A percentile compares a stretch with the other conserved stretches of the same genome.
Evolutionary conservation across 1,284 basidiomycete genomes (phyloP).

Genomic region (Golubevia pallescens): DNA sequence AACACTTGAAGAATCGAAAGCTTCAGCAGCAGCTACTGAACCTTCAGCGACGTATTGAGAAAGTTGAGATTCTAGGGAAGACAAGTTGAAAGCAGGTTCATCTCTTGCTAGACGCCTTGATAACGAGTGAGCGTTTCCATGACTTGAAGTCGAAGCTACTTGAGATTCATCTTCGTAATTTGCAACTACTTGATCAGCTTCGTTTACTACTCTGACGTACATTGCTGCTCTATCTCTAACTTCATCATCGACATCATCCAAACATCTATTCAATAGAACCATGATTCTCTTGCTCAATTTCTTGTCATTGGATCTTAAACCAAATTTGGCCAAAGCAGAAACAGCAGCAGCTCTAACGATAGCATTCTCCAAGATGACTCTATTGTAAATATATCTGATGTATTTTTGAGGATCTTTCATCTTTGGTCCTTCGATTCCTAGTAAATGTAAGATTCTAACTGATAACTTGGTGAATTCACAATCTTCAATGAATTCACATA

Average conservation of each 20-base stretch:
- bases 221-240: conserved; percentile 96
- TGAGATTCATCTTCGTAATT: too few species aligned
- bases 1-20: conserved; percentile 48
- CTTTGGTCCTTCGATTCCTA: conserved; percentile 95
- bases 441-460: conserved; percentile 91
- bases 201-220: conserved; percentile 67
- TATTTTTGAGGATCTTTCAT: conserved; percentile 95
- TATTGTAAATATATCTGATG: conserved; percentile 99
- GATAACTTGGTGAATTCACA: conserved; percentile 99
- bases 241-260: conserved; percentile 99
- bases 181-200: too few species aligned
- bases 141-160: too few species aligned
- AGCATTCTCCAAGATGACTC: conserved; percentile 97
- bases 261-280: conserved; percentile 85
- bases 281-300: conserved; percentile 83
- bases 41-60: conserved; percentile 45
- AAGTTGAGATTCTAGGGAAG: conserved; percentile 46
- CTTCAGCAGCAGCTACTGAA: conserved; percentile 21
- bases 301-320: conserved; percentile 81
- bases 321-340: conserved; percentile 92
- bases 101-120: too few species aligned
- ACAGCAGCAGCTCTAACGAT: conserved; percentile 97
- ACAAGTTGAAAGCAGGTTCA: conserved; percentile 35
- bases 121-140: too few species aligned
- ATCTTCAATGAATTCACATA: conserved; percentile 99